Evolutionary conservation across 805 yeast genomes (phyloP), one percentile per base, ranked within the genome.

Genomic region (Nakazawaea laoshanensis): DNA sequence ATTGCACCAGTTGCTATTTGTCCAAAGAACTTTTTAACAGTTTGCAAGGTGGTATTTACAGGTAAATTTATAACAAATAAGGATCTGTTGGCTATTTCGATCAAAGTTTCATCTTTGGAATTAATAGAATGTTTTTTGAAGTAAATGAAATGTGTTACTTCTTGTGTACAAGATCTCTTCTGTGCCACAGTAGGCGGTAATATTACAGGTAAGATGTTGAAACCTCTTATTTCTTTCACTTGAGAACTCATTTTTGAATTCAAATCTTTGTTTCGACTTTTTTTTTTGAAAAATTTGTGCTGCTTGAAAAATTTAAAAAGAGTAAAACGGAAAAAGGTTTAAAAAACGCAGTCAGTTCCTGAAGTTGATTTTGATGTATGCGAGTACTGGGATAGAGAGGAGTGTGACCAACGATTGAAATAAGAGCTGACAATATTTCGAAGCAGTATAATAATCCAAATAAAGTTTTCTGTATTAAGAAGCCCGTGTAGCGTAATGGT

Each of bases 41-140:
- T 59, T 27, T 65, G 62, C 11, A 71, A 47, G 16, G 66, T 63
- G 5, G 86, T 65, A 37, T 69, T 66, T 15, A 78, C 57, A 2
- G 96, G 96, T 25, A 86, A 57, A 49, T 88, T 87, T 37, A 81
- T 74, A 5, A 80, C 51, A 55, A 88, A 88, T n/a, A 88, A 53
- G 19, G 82, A 67, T 32, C 82, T 62, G 32, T 69, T 67, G 13
- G 50, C 55, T 14, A 65, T 53, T 21, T 67, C 67, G 3, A 60
- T 54, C 21, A 59, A 62, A 32, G 60, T 59, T 26, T 54, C 49
- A 27, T 65, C 58, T 42, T 29, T 37, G 40, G 40, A 17, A 6
- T 36, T 55, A 16, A 68, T 57, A 16, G 57, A 55, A 49, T 83
- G 94, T 47, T 77, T 82, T 53, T 80, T 81, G 44, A 71, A 55